Conservation (phyloP, 495 filamentous ascomycete species). For the Cercophora scortea region DNA sequence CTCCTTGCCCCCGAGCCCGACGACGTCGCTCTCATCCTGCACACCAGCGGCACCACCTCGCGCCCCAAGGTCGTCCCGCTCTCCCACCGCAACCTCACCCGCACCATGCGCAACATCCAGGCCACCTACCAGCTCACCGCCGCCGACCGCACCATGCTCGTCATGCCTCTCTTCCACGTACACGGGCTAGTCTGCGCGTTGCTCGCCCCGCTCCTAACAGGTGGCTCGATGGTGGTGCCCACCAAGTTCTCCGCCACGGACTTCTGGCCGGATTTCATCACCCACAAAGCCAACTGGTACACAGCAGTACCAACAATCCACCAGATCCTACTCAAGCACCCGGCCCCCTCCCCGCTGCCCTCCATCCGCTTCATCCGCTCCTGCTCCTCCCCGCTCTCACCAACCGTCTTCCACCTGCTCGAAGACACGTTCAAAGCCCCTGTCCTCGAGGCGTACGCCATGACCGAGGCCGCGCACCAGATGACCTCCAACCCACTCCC, state of each 20-base stretch:
- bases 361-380: constrained; percentile 80
- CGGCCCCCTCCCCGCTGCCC: constrained; percentile 56
- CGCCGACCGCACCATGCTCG: constrained; percentile 69
- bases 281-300: constrained; percentile 76
- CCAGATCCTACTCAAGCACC: constrained; percentile 70
- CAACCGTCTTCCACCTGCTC: constrained; percentile 66
- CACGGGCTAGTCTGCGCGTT: constrained; percentile 76
- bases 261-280: constrained; percentile 70
- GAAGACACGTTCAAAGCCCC: constrained; percentile 66
- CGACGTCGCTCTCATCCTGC: constrained; percentile 63
- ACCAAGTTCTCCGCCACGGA: constrained; percentile 69
- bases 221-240: constrained; percentile 68
- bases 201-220: constrained; percentile 62
- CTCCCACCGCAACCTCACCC: constrained; percentile 68
- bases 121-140: constrained; percentile 61
- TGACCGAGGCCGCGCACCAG: constrained; percentile 86
- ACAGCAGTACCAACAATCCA: constrained; percentile 85
- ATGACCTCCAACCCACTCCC: constrained; percentile 85
- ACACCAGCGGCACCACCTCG: constrained; percentile 72
- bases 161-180: constrained; percentile 88
- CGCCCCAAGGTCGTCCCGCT: constrained; percentile 76
- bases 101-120: constrained; percentile 59
- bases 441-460: constrained; percentile 82
- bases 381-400: constrained; percentile 73
- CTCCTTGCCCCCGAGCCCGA: constrained; percentile 52